phyloP scores from a whole-genome alignment of 129 eudicot genomes.

The Escallonia herrerae region DNA sequence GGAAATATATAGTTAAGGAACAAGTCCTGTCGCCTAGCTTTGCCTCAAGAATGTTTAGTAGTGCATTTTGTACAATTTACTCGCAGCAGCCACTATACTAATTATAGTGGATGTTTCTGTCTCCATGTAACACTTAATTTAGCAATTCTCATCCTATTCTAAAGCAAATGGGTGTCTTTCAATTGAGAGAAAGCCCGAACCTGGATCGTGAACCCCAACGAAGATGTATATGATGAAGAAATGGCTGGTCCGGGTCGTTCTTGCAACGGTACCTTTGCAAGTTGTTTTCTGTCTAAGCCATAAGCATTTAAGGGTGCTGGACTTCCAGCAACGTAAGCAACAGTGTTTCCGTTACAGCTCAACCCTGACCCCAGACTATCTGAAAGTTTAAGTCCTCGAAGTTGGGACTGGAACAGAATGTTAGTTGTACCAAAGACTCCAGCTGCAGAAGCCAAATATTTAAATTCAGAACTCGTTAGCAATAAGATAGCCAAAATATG shows the following conservation, averaged over 20 bases:
- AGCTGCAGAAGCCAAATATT: slow-evolving; percentile 20
- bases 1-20: too few relatives aligned
- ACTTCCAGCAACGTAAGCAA: slow-evolving; percentile 41
- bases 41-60: too few relatives aligned
- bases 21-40: too few relatives aligned
- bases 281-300: slow-evolving; percentile 23
- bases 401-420: slow-evolving; percentile 20
- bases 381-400: slow-evolving; percentile 34
- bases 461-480: neutral
- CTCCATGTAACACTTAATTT: too few relatives aligned
- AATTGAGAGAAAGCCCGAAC: neutral
- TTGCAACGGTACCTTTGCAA: slow-evolving; percentile 24
- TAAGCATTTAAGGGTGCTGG: slow-evolving; percentile 26
- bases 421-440: slow-evolving; percentile 43
- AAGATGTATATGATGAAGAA: slow-evolving; percentile 39
- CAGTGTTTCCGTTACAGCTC: slow-evolving; percentile 44
- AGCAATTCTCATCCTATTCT: too few relatives aligned
- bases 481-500: neutral
- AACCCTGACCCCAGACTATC: slow-evolving; percentile 37
- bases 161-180: neutral
- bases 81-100: too few relatives aligned
- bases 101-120: too few relatives aligned
- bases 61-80: too few relatives aligned
- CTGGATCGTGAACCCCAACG: slow-evolving; percentile 45
- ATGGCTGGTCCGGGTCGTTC: slow-evolving; percentile 49